Conservation (phyloP, 164 flowering plant species). For the Warburgia ugandensis region DNA sequence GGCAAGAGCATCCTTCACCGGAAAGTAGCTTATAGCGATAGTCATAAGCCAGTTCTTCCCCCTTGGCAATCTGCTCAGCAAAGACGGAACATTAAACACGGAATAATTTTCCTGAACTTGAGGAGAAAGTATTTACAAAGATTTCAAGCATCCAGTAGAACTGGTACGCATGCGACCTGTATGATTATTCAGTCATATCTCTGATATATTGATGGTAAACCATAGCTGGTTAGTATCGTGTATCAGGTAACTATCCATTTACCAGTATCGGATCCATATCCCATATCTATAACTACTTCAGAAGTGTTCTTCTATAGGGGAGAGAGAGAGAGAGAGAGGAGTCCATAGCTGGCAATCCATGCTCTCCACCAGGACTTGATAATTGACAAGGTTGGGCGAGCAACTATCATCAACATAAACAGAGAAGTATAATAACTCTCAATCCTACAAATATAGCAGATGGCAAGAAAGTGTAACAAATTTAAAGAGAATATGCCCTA, state of each 20-base stretch:
- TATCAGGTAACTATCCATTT: too few species aligned
- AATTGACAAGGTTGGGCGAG: slow-evolving; percentile 75
- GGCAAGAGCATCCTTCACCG: slow-evolving; percentile 55
- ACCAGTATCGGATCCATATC: too few species aligned
- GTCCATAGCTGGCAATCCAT: slow-evolving; percentile 76
- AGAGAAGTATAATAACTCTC: too few species aligned
- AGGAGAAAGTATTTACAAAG: too few species aligned
- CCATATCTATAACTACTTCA: too few species aligned
- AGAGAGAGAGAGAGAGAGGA: slow-evolving; percentile 8
- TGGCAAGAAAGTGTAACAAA: neutral
- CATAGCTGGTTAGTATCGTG: too few species aligned
- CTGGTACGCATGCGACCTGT: too few species aligned
- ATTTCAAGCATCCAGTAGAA: too few species aligned
- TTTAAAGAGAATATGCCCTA: neutral
- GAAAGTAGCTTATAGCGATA: slow-evolving; percentile 40
- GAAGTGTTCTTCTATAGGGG: too few species aligned
- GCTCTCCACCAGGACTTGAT: slow-evolving; percentile 91
- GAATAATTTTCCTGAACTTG: neutral
- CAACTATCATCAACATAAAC: slow-evolving; percentile 41
- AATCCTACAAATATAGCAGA: neutral
- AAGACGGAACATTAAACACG: neutral
- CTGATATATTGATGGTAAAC: too few species aligned
- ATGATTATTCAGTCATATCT: too few species aligned
- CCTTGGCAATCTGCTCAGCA: slow-evolving; percentile 53
- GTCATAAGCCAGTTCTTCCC: slow-evolving; percentile 76